These are phyloP conservation scores for Hortaea sp. DNA, from an alignment of 2,329 filamentous ascomycete genomes.

Conservation along the genomic window DNA sequence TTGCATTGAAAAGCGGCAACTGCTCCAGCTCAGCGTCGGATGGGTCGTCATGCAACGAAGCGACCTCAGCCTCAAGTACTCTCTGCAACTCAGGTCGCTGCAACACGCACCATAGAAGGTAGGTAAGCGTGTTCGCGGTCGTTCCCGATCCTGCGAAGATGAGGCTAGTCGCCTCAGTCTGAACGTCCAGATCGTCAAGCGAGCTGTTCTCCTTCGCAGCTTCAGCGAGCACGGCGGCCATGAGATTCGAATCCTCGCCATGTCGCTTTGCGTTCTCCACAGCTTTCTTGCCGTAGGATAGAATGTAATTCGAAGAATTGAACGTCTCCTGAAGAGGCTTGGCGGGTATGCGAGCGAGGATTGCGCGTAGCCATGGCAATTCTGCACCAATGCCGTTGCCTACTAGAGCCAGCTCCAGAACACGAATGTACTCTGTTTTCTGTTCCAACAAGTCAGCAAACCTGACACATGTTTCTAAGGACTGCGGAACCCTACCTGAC, in stretches of 20 bases:
- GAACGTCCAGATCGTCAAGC: slow-evolving; percentile 4
- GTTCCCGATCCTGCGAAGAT: slow-evolving; percentile 18
- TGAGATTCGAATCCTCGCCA: not conserved
- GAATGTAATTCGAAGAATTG: not conserved
- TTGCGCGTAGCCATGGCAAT: not conserved
- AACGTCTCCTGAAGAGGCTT: not conserved
- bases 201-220: not conserved
- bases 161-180: slow-evolving; percentile 8
- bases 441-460: too few species aligned
- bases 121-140: slow-evolving; percentile 14
- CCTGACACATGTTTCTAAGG: not conserved
- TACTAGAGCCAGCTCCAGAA: too few species aligned
- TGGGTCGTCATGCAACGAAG: not conserved
- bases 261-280: not conserved
- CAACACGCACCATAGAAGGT: slow-evolving; percentile 11
- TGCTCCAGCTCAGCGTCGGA: slow-evolving; percentile 9
- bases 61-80: slow-evolving; percentile 10
- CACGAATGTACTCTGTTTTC: too few species aligned
- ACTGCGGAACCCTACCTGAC: slow-evolving; percentile 1
- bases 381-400: not conserved
- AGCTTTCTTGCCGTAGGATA: not conserved
- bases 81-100: slow-evolving; percentile 6
- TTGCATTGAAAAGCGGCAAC: slow-evolving; percentile 28
- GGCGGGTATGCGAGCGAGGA: not conserved
- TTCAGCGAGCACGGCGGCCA: not conserved